Percentiles rank a stretch among this genome's conserved stretches.
phyloP scores from a whole-genome alignment of 2,329 filamentous ascomycete genomes.

The Zymoseptoria brevis region DNA sequence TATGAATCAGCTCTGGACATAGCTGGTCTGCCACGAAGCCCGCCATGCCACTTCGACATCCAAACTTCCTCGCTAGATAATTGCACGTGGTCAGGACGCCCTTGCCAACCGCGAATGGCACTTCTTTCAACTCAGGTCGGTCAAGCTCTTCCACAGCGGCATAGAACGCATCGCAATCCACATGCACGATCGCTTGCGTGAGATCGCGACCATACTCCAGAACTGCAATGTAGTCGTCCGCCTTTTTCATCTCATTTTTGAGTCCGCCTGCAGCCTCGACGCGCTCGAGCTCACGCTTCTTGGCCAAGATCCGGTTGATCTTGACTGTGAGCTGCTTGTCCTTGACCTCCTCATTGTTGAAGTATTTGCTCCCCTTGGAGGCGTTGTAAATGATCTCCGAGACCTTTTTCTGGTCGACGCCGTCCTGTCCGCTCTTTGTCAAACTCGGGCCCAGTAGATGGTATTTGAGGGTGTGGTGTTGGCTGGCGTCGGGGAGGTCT shows the following conservation, averaged over 20 bases:
- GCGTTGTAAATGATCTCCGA: conserved; percentile 96
- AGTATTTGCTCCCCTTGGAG: conserved; percentile 93
- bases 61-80: conserved; percentile 82
- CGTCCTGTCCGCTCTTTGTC: conserved; percentile 87
- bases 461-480: conserved; percentile 72
- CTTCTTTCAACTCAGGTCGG: conserved; percentile 70
- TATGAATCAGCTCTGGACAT: conserved; percentile 73
- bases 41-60: conserved; percentile 91
- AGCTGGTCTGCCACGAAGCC: conserved; percentile 91
- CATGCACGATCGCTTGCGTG: conserved; percentile 76
- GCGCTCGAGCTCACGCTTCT: conserved; percentile 67
- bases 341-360: conserved; percentile 77
- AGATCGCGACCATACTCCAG: conserved; percentile 74
- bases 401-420: conserved; percentile 88
- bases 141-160: conserved; percentile 75
- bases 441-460: conserved; percentile 81
- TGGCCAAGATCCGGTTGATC: conserved; percentile 69
- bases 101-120: conserved; percentile 85
- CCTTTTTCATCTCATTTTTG: conserved; percentile 61
- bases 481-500: conserved; percentile 16
- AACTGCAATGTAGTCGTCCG: conserved; percentile 72
- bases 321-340: conserved; percentile 79
- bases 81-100: conserved; percentile 69
- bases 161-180: conserved; percentile 97
- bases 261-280: conserved; percentile 52